Evolutionary conservation across 352 stramenopile genomes (phyloP).

Genomic region (Aphanomyces euteiches): DNA sequence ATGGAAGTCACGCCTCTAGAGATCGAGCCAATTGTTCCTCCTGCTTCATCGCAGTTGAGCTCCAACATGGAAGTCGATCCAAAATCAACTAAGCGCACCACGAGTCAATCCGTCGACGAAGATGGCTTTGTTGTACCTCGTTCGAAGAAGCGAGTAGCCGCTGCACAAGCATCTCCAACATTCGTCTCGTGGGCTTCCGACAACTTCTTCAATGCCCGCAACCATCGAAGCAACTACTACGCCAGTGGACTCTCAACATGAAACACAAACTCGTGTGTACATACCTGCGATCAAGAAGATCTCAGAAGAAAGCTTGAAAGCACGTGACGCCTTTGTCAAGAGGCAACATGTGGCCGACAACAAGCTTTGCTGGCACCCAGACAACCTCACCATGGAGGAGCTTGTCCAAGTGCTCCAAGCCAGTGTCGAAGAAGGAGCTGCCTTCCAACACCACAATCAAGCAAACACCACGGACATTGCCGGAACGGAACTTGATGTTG

Average conservation of each 20-base stretch:
- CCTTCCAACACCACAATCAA: not conserved
- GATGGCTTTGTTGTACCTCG: no score
- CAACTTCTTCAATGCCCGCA: not conserved
- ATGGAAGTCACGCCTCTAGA: no score
- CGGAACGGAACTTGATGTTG: no score
- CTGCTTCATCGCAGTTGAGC: no score
- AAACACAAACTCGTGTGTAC: not conserved
- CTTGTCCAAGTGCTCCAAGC: not conserved
- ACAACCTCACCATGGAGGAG: conserved; percentile 7
- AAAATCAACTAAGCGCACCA: no score
- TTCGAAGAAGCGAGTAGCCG: no score
- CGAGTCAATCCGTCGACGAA: no score
- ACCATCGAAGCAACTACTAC: not conserved
- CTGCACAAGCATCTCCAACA: no score
- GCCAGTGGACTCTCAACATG: not conserved
- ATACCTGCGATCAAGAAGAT: not conserved
- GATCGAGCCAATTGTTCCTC: no score
- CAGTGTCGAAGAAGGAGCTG: not conserved
- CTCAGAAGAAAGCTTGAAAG: no score
- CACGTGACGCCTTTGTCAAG: not conserved
- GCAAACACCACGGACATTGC: not conserved
- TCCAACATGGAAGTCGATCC: no score
- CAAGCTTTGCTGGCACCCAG: not conserved
- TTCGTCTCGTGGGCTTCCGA: no score
- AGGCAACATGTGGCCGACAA: not conserved